Conservation (phyloP, 2,329 filamentous ascomycete genomes). For the Aspergillus niger region DNA sequence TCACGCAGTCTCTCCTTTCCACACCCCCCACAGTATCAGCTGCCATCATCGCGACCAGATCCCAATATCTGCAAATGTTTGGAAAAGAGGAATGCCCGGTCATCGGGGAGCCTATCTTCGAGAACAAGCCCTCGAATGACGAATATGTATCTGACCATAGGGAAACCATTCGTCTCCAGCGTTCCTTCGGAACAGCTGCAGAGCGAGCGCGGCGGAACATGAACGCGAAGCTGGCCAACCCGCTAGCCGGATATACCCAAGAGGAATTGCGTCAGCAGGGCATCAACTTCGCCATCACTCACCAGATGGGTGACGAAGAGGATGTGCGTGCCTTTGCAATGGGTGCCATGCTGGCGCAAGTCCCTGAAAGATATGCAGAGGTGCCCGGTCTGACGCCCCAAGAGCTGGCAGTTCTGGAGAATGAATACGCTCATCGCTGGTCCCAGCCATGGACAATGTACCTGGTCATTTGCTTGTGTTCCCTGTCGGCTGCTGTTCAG, state of each 20-base stretch:
- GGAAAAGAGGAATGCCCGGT: constrained; percentile 15
- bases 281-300: constrained; percentile 58
- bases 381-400: constrained; percentile 58
- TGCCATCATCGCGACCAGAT: neutral
- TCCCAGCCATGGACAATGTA: constrained; percentile 67
- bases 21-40: neutral
- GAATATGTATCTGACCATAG: constrained; percentile 17
- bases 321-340: constrained; percentile 62
- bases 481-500: constrained; percentile 69
- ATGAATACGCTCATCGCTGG: constrained; percentile 69
- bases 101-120: constrained; percentile 9
- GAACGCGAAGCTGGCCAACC: constrained; percentile 57
- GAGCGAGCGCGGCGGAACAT: constrained; percentile 45
- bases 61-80: constrained; percentile 14
- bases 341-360: constrained; percentile 61
- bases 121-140: constrained; percentile 13
- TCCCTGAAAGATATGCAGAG: constrained; percentile 53
- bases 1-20: neutral
- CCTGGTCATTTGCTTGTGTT: constrained; percentile 66
- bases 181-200: constrained; percentile 35
- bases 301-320: constrained; percentile 57
- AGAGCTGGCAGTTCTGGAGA: constrained; percentile 60
- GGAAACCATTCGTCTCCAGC: constrained; percentile 27
- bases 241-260: constrained; percentile 51
- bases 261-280: constrained; percentile 59